Evolutionary conservation across 1,284 basidiomycete species (phyloP).

Genomic region (Microbotryomycetes sp.): DNA sequence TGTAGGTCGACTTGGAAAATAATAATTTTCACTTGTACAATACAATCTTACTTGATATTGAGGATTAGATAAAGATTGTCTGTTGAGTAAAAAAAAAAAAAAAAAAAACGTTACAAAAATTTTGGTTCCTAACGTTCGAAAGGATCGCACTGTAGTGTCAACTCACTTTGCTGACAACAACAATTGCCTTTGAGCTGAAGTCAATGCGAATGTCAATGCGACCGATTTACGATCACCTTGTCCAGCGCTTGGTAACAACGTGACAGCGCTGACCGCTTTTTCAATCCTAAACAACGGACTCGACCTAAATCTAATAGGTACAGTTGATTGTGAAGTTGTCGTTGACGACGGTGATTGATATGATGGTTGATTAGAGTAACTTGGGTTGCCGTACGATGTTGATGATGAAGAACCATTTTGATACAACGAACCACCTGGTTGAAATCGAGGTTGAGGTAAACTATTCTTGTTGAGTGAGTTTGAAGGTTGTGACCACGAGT

Average conservation of each 20-base stretch:
- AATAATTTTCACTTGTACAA: constrained; percentile 85
- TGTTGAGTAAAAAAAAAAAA: neutral
- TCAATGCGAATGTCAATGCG: constrained; percentile 57
- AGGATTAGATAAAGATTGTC: constrained; percentile 46
- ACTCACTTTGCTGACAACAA: constrained; percentile 42
- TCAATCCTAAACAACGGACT: constrained; percentile 70
- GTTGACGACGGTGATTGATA: constrained; percentile 46
- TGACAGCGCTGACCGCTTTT: constrained; percentile 56
- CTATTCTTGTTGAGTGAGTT: too few relatives aligned
- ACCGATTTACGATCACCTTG: constrained; percentile 65
- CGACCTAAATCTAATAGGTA: constrained; percentile 60
- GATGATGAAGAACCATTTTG: neutral
- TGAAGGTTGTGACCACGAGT: too few relatives aligned
- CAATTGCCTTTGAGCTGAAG: constrained; percentile 57
- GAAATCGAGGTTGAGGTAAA: constrained; percentile 13
- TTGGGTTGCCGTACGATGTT: neutral
- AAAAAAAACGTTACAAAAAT: constrained; percentile 9
- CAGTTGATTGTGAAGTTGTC: constrained; percentile 3
- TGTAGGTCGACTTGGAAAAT: constrained; percentile 49
- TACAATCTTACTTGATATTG: constrained; percentile 79
- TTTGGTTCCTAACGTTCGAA: constrained; percentile 49
- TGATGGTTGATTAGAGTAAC: neutral
- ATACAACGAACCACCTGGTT: neutral
- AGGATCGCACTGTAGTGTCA: neutral
- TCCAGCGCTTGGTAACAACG: constrained; percentile 67